Conservation (phyloP, 2,329 filamentous ascomycete species). For the Fusarium robinianum region DNA sequence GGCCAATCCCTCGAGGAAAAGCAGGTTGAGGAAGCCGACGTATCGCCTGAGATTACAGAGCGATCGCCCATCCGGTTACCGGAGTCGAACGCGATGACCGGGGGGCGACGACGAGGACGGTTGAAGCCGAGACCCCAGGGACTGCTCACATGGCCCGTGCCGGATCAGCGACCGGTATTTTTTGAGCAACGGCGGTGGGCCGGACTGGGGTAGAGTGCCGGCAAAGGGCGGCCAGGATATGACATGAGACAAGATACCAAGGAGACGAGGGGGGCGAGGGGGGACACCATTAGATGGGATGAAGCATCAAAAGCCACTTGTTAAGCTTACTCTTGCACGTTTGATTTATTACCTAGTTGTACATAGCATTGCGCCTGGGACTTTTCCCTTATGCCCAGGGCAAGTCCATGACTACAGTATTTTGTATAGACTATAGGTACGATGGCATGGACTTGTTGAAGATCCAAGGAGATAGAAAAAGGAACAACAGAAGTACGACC, state of each 20-base stretch:
- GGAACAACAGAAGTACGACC: too few species aligned
- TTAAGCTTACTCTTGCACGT: too few species aligned
- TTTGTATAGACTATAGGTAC: too few species aligned
- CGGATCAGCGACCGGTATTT: slow-evolving; percentile 21
- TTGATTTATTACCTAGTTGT: too few species aligned
- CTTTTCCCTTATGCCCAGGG: too few species aligned
- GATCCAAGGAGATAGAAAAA: too few species aligned
- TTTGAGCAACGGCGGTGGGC: slow-evolving; percentile 14
- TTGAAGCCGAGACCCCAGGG: slow-evolving; percentile 17
- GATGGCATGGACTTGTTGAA: too few species aligned
- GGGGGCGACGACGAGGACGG: slow-evolving; percentile 14
- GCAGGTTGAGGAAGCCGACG: neutral
- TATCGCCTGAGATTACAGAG: slow-evolving; percentile 5
- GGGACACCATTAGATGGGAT: too few species aligned
- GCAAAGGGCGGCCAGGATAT: neutral
- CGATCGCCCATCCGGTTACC: neutral
- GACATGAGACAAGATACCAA: slow-evolving; percentile 3
- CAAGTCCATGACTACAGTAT: too few species aligned
- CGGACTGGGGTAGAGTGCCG: slow-evolving; percentile 1
- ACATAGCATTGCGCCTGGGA: too few species aligned
- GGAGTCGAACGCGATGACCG: slow-evolving; percentile 5
- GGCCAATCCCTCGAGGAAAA: neutral
- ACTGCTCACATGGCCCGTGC: slow-evolving; percentile 25
- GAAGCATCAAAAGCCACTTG: too few species aligned
- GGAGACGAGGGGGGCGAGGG: slow-evolving; percentile 1